phyloP scores from a whole-genome alignment of 176 grass and related monocot genomes.

The Leersia perrieri region DNA sequence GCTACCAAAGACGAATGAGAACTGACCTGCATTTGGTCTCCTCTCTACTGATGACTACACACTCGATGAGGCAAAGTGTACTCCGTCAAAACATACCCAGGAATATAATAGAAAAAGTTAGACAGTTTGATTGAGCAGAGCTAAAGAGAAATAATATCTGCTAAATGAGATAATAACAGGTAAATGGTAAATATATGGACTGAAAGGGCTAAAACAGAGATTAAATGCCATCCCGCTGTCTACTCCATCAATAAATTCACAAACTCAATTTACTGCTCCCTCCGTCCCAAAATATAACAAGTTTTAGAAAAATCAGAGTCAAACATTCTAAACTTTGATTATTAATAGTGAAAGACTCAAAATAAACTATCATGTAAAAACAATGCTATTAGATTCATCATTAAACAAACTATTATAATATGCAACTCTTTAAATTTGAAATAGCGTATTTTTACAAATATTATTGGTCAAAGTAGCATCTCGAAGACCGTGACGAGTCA shows the following conservation, averaged over 20 bases:
- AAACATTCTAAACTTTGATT: too few species aligned
- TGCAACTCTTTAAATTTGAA: too few species aligned
- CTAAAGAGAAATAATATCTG: not conserved
- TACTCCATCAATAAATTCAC: not conserved
- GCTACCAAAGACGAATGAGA: not conserved
- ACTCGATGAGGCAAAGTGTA: not conserved
- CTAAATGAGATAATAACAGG: not conserved
- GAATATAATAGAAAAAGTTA: not conserved
- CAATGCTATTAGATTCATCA: too few species aligned
- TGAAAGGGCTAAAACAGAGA: not conserved
- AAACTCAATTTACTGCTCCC: not conserved
- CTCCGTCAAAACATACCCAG: not conserved
- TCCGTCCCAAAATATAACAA: too few species aligned
- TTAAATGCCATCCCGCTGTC: not conserved
- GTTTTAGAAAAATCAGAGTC: too few species aligned
- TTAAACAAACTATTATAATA: too few species aligned
- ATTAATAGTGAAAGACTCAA: too few species aligned
- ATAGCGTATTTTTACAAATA: too few species aligned
- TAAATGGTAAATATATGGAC: not conserved
- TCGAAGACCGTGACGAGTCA: too few species aligned
- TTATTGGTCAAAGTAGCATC: too few species aligned
- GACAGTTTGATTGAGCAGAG: not conserved
- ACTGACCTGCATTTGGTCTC: slow-evolving; percentile 39
- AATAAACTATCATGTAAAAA: too few species aligned
- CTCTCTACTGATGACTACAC: not conserved